Conservation (phyloP, 139 green algal species). For the Chlorokybus atmophyticus region DNA sequence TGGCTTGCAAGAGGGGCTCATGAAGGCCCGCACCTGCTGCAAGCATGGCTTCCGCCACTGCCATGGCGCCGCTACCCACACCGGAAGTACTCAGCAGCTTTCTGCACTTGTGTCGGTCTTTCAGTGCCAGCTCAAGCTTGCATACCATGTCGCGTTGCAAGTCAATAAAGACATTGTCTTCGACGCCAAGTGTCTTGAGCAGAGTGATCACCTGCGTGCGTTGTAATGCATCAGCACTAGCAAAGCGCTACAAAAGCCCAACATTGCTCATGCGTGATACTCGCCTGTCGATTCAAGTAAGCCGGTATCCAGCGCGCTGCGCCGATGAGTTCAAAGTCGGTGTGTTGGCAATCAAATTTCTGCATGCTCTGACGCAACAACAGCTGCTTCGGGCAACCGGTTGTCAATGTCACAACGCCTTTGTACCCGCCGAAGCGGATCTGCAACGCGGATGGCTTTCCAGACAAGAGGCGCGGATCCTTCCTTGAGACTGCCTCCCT, state of each 20-base stretch:
- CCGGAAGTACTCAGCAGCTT: too few species aligned
- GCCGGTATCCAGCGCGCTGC: slow-evolving; percentile 16
- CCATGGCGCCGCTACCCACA: too few species aligned
- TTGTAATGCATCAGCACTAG: too few species aligned
- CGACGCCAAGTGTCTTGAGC: slow-evolving; percentile 22
- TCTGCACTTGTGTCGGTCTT: too few species aligned
- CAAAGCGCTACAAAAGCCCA: too few species aligned
- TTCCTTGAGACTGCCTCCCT: too few species aligned
- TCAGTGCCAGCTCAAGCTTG: too few species aligned
- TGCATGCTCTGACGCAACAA: slow-evolving; percentile 21
- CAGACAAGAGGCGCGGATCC: too few species aligned
- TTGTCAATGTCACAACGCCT: background rate
- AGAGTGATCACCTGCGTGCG: slow-evolving; percentile 37
- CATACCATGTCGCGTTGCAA: too few species aligned
- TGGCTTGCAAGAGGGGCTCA: background rate
- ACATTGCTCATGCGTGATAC: too few species aligned
- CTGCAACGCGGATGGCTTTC: slow-evolving; percentile 7
- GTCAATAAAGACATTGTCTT: slow-evolving; percentile 4
- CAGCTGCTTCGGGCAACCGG: background rate
- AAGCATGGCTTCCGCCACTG: too few species aligned
- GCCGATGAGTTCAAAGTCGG: slow-evolving; percentile 25
- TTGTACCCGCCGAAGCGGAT: background rate
- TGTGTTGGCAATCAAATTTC: slow-evolving; percentile 32
- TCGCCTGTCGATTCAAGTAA: slow-evolving; percentile 39
- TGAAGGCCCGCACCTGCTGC: too few species aligned